Evolutionary conservation across 2,329 filamentous ascomycete species (phyloP).

Genomic region (Colletotrichum sp.): DNA sequence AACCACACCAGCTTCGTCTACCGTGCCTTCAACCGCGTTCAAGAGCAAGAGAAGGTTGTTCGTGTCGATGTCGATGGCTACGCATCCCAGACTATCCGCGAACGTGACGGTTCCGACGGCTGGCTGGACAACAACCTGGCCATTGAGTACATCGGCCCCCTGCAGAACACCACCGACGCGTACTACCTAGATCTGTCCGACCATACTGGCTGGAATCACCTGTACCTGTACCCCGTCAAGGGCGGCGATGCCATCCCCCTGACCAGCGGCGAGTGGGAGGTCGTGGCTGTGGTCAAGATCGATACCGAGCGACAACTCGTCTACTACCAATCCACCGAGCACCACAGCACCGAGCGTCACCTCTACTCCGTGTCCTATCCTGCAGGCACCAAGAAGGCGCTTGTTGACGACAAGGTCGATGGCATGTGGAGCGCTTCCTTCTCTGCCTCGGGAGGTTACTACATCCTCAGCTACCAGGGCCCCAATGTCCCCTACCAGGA

Average conservation of each 20-base stretch:
- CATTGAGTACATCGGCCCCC: slow-evolving; percentile 58
- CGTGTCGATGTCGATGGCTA: slow-evolving; percentile 58
- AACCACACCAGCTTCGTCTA: slow-evolving; percentile 66
- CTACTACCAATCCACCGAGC: slow-evolving; percentile 70
- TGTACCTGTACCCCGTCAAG: slow-evolving; percentile 67
- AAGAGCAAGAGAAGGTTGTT: slow-evolving; percentile 68
- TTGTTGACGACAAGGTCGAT: slow-evolving; percentile 65
- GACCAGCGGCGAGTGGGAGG: slow-evolving; percentile 72
- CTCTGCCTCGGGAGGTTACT: slow-evolving; percentile 66
- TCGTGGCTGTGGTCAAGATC: slow-evolving; percentile 62
- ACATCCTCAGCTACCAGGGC: slow-evolving; percentile 68
- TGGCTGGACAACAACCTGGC: slow-evolving; percentile 67
- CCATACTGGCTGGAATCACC: slow-evolving; percentile 67
- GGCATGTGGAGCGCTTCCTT: slow-evolving; percentile 71
- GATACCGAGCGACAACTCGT: slow-evolving; percentile 60
- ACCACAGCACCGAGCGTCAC: slow-evolving; percentile 71
- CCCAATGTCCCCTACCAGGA: slow-evolving; percentile 75
- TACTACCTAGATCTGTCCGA: slow-evolving; percentile 74
- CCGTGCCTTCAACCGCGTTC: slow-evolving; percentile 71
- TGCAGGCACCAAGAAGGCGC: slow-evolving; percentile 56
- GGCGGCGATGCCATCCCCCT: slow-evolving; percentile 61
- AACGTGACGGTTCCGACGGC: slow-evolving; percentile 63
- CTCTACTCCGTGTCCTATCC: slow-evolving; percentile 69
- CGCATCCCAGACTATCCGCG: slow-evolving; percentile 52
- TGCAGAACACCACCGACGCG: slow-evolving; percentile 37